These are phyloP conservation scores for Drosera spatulata DNA, from an alignment of 179 eudicot species.

Conservation along the genomic window DNA sequence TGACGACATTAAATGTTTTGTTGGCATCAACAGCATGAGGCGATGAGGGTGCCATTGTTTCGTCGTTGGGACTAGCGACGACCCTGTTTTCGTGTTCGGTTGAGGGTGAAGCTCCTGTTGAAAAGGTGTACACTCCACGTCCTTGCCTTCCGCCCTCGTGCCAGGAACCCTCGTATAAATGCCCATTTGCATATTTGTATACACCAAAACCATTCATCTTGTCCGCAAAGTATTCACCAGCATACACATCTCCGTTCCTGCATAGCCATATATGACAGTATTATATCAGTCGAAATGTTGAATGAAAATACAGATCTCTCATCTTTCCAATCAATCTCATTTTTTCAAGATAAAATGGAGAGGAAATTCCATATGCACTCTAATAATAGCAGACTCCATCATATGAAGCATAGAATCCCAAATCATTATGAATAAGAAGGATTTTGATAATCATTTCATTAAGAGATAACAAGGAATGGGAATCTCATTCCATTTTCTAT, in stretches of 20 bases:
- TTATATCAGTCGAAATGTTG: too few relatives aligned
- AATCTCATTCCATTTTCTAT: too few relatives aligned
- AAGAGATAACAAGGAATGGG: too few relatives aligned
- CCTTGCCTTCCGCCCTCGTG: slow-evolving; percentile 89
- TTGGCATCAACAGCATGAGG: slow-evolving; percentile 29
- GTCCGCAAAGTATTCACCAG: slow-evolving; percentile 83
- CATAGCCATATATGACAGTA: neutral
- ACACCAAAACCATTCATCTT: slow-evolving; percentile 82
- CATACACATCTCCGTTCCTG: slow-evolving; percentile 80
- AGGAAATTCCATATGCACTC: too few relatives aligned
- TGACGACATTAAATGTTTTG: slow-evolving; percentile 50
- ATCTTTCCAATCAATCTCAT: too few relatives aligned
- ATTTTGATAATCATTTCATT: too few relatives aligned
- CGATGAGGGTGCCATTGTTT: neutral
- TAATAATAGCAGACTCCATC: too few relatives aligned
- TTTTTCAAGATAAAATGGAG: too few relatives aligned
- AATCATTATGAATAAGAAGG: too few relatives aligned
- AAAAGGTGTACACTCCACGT: slow-evolving; percentile 62
- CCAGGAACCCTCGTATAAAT: slow-evolving; percentile 81
- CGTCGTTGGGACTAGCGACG: slow-evolving; percentile 14
- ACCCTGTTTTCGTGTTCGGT: slow-evolving; percentile 72
- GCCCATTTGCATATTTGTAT: slow-evolving; percentile 80
- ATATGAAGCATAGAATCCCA: too few relatives aligned
- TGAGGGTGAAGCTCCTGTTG: slow-evolving; percentile 49
- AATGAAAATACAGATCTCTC: too few relatives aligned